Evolutionary conservation across 2,329 filamentous ascomycete genomes (phyloP).

Genomic region (Xylaria sp.): DNA sequence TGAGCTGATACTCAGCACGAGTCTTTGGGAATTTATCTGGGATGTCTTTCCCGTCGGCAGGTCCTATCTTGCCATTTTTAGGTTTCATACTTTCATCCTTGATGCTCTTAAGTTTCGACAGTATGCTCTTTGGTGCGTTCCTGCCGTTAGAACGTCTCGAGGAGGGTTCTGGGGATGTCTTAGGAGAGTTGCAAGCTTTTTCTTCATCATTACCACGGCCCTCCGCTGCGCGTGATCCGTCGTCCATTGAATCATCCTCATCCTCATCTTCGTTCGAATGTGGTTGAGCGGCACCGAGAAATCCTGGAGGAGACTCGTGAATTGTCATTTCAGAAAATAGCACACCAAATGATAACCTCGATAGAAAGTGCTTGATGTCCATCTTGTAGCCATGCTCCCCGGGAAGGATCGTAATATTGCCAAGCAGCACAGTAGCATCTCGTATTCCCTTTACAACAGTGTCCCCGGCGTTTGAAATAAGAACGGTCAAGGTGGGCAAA

Average conservation of each 20-base stretch:
- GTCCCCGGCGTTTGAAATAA: slow-evolving; percentile 85
- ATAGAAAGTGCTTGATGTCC: slow-evolving; percentile 58
- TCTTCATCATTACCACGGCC: background rate
- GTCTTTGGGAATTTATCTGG: slow-evolving; percentile 56
- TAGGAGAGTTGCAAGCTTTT: background rate
- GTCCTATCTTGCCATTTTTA: slow-evolving; percentile 8
- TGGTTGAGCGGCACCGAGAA: slow-evolving; percentile 54
- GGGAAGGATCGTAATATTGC: slow-evolving; percentile 70
- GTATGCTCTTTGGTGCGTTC: background rate
- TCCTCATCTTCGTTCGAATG: slow-evolving; percentile 40
- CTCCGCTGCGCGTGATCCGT: slow-evolving; percentile 46
- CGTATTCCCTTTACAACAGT: slow-evolving; percentile 76
- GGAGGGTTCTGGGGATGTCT: background rate
- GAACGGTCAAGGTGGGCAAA: slow-evolving; percentile 86
- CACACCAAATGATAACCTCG: slow-evolving; percentile 56
- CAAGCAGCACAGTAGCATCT: slow-evolving; percentile 66
- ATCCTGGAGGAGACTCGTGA: slow-evolving; percentile 55
- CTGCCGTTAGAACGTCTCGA: background rate
- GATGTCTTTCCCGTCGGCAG: slow-evolving; percentile 45
- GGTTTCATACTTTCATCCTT: background rate
- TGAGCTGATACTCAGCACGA: slow-evolving; percentile 65
- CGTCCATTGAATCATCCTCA: slow-evolving; percentile 39
- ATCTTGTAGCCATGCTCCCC: slow-evolving; percentile 62
- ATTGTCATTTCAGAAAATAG: slow-evolving; percentile 54
- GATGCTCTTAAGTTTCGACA: background rate